phyloP scores from a whole-genome alignment of 208 protist genomes.

The Acanthamoeba sp. region DNA sequence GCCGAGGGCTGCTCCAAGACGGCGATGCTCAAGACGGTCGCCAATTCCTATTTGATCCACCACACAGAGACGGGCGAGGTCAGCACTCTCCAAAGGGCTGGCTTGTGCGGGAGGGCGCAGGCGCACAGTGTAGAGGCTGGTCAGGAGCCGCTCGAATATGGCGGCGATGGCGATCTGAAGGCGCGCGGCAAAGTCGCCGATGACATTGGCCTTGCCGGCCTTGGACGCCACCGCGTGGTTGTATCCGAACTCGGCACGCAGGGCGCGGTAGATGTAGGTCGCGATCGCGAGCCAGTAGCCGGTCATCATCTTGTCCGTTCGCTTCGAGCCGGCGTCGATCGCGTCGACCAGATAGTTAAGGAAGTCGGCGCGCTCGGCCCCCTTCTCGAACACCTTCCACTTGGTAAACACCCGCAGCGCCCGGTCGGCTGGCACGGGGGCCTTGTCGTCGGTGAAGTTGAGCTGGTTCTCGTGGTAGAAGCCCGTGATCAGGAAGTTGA shows the following conservation, averaged over 20 bases:
- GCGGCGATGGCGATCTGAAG: conserved; percentile 15
- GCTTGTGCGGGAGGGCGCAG: too few species aligned
- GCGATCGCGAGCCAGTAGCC: conserved; percentile 59
- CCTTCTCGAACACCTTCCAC: conserved; percentile 67
- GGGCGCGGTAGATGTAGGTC: conserved; percentile 29
- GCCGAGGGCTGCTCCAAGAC: conserved; percentile 63
- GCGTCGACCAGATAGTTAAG: conserved; percentile 24
- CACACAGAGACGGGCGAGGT: too few species aligned
- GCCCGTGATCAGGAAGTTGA: conserved; percentile 62
- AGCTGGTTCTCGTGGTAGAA: conserved; percentile 48
- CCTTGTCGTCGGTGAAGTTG: not conserved
- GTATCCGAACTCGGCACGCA: conserved; percentile 33
- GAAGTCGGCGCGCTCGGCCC: conserved; percentile 21
- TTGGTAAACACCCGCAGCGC: conserved; percentile 5
- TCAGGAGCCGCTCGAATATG: conserved; percentile 52
- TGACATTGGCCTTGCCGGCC: conserved; percentile 10
- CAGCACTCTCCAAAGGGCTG: too few species aligned
- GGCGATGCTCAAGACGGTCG: conserved; percentile 33
- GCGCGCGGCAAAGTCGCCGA: conserved; percentile 44
- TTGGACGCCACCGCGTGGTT: not conserved
- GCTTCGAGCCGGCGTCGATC: conserved; percentile 37
- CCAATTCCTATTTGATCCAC: conserved; percentile 16
- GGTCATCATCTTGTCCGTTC: conserved; percentile 69
- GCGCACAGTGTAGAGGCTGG: conserved; percentile 48
- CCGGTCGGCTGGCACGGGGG: conserved; percentile 25